Conservation (phyloP, 352 stramenopile genomes). For the Globisporangium camurandrum region DNA sequence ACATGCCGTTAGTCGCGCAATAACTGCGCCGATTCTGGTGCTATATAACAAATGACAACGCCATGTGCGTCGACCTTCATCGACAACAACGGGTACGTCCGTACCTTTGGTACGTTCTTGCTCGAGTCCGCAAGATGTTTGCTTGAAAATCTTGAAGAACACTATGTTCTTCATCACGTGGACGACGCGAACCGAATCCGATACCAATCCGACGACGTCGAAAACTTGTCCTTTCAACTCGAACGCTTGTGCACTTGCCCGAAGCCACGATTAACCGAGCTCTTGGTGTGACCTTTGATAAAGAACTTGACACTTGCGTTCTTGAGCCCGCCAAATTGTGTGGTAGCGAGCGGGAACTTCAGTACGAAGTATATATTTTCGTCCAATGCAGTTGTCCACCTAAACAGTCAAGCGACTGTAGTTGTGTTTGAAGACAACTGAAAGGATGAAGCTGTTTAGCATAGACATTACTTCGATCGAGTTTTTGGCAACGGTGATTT, state of each 20-base stretch:
- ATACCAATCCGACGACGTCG: no score
- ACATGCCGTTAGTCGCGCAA: no score
- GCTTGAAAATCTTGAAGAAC: no score
- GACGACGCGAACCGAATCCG: no score
- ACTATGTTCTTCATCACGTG: no score
- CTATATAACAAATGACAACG: no score
- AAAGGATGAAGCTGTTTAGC: slow-evolving; percentile 2
- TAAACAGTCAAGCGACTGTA: slow-evolving; percentile 3
- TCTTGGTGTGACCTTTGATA: background rate
- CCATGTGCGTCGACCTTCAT: no score
- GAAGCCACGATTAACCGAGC: background rate
- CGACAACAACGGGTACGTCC: no score
- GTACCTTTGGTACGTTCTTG: no score
- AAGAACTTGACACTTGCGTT: background rate
- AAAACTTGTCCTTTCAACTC: no score
- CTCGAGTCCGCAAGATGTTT: no score
- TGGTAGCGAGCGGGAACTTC: slow-evolving; percentile 8
- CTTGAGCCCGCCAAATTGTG: slow-evolving; percentile 3
- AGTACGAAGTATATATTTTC: slow-evolving; percentile 15
- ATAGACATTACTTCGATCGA: slow-evolving; percentile 15
- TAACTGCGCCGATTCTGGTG: no score
- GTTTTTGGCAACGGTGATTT: slow-evolving; percentile 7
- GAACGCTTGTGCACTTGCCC: background rate
- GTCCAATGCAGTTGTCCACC: slow-evolving; percentile 11
- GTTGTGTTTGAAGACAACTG: slow-evolving; percentile 1